A percentile compares a stretch with the other conserved stretches of the same genome.
phyloP scores from a whole-genome alignment of 495 filamentous ascomycete species.

The Penicillium silybi region DNA sequence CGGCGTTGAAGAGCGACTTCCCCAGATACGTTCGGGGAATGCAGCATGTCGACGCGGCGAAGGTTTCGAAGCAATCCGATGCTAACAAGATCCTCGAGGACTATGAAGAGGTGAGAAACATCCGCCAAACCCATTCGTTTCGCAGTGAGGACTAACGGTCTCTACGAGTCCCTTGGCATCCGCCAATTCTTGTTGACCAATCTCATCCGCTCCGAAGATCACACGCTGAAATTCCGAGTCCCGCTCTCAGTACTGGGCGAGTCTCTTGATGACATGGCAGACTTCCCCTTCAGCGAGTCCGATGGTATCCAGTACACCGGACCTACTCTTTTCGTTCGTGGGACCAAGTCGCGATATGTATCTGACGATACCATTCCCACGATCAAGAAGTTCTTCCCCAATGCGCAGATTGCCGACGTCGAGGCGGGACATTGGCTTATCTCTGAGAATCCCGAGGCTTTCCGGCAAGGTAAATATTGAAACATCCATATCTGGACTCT shows the following conservation, averaged over 20 bases:
- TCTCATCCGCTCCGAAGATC: slow-evolving; percentile 53
- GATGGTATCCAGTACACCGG: slow-evolving; percentile 58
- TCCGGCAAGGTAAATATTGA: slow-evolving; percentile 65
- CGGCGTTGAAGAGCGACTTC: slow-evolving; percentile 68
- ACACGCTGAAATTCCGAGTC: slow-evolving; percentile 53
- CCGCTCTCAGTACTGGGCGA: slow-evolving; percentile 55
- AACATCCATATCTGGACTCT: neutral
- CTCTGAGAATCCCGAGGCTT: slow-evolving; percentile 85
- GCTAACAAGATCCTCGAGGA: slow-evolving; percentile 74
- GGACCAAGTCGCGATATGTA: slow-evolving; percentile 80
- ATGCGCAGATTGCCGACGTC: slow-evolving; percentile 73
- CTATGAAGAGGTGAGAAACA: slow-evolving; percentile 62
- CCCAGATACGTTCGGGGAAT: slow-evolving; percentile 79
- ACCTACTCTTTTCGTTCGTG: slow-evolving; percentile 77
- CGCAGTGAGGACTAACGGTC: slow-evolving; percentile 3
- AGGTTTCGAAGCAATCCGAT: slow-evolving; percentile 63
- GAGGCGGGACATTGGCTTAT: slow-evolving; percentile 94
- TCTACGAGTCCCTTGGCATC: slow-evolving; percentile 59
- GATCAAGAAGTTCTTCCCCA: slow-evolving; percentile 86
- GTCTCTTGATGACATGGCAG: slow-evolving; percentile 61
- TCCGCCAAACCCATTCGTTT: neutral
- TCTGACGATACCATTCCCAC: slow-evolving; percentile 82
- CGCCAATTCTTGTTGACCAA: slow-evolving; percentile 96
- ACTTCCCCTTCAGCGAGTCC: slow-evolving; percentile 74
- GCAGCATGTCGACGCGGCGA: slow-evolving; percentile 63